Evolutionary conservation across 768 basidiomycete species (phyloP), one percentile per base, ranked within the genome.

Genomic region (Serendipita sp.): DNA sequence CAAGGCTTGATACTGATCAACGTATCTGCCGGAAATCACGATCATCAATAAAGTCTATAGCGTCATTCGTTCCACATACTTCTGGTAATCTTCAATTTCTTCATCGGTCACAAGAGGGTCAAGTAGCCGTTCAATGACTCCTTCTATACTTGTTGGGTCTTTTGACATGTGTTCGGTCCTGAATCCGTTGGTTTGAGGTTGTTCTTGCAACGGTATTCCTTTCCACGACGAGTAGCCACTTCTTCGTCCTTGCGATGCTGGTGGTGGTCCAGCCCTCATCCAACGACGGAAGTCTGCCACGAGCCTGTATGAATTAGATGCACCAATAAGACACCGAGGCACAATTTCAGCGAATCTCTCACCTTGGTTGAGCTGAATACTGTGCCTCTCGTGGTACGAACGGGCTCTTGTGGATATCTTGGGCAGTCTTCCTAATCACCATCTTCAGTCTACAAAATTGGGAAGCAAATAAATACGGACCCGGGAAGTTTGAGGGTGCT

Each of bases 401-500:
- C 0, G 91, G 91, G 70, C 89, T 92, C 54, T 83, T 78, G 48
- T 85, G 81, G 64, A 84, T 76, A 68, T 84, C 84, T 68, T 79
- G 81, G 5, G 82, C 79, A 0, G 84, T 85, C 74, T 89, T 91
- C 47, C 88, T 90, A 68, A 13, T 13, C 0, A 46, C 11, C 45
- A 46, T 46, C 45, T 13, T 13, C 45, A 18, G 13, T 18, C 18
- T 13, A 13, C 45, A 8, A 51, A 18, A 8, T 8, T n/a, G 48
- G n/a, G 41, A 41, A 41, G 5, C 0, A 44, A 64, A 16, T 3
- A 16, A 38, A 67, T 37, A 64, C 85, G 63, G 68, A 88, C 90
- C 88, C 89, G 35, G 88, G 88, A 1, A 91, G 77, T 71, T 89
- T 90, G 58, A 88, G 73, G 3, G 89, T 92, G 68, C 86, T 89